Percentiles rank a stretch among this genome's conserved stretches.
phyloP scores from a whole-genome alignment of 495 filamentous ascomycete species.

The Elaphomyces granulatus region DNA sequence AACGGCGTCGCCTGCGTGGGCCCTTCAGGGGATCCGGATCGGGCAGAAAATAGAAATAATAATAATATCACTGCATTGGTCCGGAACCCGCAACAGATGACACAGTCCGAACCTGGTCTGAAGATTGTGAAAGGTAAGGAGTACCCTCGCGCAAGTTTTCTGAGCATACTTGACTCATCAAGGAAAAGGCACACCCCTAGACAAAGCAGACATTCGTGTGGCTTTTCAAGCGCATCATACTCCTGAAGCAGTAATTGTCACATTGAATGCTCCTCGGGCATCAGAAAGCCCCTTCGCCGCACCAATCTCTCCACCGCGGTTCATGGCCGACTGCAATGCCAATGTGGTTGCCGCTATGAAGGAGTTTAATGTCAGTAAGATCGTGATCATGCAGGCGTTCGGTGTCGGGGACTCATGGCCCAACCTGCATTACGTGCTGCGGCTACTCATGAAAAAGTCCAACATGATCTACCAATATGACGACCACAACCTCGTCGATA shows the following conservation, averaged over 20 bases:
- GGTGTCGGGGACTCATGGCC: constrained; percentile 33
- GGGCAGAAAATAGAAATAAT: too few species aligned
- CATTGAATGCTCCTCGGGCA: constrained; percentile 28
- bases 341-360: constrained; percentile 28
- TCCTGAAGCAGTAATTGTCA: constrained; percentile 29
- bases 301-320: constrained; percentile 26
- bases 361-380: constrained; percentile 21
- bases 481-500: constrained; percentile 28
- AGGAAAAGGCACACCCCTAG: constrained; percentile 24
- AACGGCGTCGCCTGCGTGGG: too few species aligned
- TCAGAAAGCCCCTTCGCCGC: constrained; percentile 32
- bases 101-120: too few species aligned
- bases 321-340: constrained; percentile 32
- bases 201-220: constrained; percentile 21
- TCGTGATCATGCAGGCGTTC: constrained; percentile 32
- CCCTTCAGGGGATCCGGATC: too few species aligned
- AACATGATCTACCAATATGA: constrained; percentile 32
- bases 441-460: constrained; percentile 27
- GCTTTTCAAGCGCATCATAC: constrained; percentile 17
- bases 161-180: too few species aligned
- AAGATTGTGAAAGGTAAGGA: constrained; percentile 14
- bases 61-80: too few species aligned
- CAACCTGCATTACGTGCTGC: constrained; percentile 26
- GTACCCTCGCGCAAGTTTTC: not conserved
- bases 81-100: too few species aligned